A percentile compares a stretch with the other conserved stretches of the same genome.
Conservation (phyloP, 441 rosid species). For the Populus tomentosa region DNA sequence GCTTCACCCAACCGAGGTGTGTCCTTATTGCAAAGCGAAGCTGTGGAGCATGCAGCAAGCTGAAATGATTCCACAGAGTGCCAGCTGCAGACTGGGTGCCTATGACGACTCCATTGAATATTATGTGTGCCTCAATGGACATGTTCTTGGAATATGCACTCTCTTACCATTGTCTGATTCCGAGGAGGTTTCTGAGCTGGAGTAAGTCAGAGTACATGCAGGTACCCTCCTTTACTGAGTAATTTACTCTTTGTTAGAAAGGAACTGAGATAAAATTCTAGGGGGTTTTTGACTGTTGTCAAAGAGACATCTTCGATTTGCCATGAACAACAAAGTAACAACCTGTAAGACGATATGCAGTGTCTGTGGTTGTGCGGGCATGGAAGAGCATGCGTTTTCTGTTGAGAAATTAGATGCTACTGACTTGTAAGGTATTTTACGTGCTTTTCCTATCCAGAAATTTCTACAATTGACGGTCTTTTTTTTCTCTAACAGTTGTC, state of each 20-base stretch:
- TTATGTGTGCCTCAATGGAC: constrained; percentile 93
- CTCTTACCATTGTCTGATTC: constrained; percentile 92
- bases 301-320: background rate
- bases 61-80: constrained; percentile 88
- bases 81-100: constrained; percentile 88
- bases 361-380: background rate
- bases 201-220: constrained; percentile 33
- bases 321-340: background rate
- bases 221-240: constrained; percentile 21
- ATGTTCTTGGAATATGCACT: constrained; percentile 85
- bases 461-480: background rate
- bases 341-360: background rate
- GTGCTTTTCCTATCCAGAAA: background rate
- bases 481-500: constrained; percentile 12
- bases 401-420: background rate
- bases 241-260: background rate
- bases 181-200: constrained; percentile 70
- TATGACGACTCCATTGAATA: constrained; percentile 88
- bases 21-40: constrained; percentile 94
- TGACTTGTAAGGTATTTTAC: constrained; percentile 2
- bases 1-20: constrained; percentile 79
- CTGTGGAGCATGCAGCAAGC: constrained; percentile 96
- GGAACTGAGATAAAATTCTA: constrained; percentile 4
- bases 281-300: background rate
- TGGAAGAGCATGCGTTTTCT: background rate